These are phyloP conservation scores for Ordospora pajunii DNA, from an alignment of 371 early-diverging fungal genomes.

Conservation along the genomic window DNA sequence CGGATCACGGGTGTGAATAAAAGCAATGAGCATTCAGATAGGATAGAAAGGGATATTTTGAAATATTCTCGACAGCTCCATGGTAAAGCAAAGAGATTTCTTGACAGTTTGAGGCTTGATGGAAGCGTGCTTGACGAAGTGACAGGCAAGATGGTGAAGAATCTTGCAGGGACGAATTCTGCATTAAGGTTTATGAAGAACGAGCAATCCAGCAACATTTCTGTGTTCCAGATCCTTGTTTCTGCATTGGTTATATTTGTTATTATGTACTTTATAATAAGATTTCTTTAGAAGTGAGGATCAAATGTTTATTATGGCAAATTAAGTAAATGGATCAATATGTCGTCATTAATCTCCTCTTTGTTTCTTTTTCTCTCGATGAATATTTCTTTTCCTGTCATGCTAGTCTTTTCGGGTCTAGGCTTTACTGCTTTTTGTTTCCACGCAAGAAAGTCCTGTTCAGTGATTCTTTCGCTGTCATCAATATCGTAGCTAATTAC, in stretches of 20 bases:
- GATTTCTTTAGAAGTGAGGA: slow-evolving; percentile 17
- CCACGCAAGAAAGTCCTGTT: slow-evolving; percentile 14
- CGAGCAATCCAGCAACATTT: neutral
- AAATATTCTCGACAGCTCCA: neutral
- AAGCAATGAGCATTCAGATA: neutral
- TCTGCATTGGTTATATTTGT: neutral
- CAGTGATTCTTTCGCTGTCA: slow-evolving; percentile 9
- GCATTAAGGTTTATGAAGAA: slow-evolving; percentile 9
- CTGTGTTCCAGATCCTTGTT: neutral
- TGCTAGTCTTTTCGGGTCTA: neutral
- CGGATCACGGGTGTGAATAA: neutral
- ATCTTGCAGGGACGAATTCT: slow-evolving; percentile 8
- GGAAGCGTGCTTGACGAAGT: slow-evolving; percentile 7
- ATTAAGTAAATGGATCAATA: neutral
- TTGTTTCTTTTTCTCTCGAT: slow-evolving; percentile 4
- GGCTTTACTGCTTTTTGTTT: neutral
- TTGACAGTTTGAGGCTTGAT: slow-evolving; percentile 11
- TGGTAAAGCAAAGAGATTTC: slow-evolving; percentile 5
- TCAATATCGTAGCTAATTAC: neutral
- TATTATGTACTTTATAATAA: slow-evolving; percentile 25
- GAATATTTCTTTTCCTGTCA: slow-evolving; percentile 6
- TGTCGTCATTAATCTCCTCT: neutral
- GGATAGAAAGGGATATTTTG: slow-evolving; percentile 29
- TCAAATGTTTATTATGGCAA: neutral
- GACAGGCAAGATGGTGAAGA: slow-evolving; percentile 9